These are phyloP conservation scores for Podospora fimiseda DNA, from an alignment of 495 filamentous ascomycete species.

Conservation along the genomic window DNA sequence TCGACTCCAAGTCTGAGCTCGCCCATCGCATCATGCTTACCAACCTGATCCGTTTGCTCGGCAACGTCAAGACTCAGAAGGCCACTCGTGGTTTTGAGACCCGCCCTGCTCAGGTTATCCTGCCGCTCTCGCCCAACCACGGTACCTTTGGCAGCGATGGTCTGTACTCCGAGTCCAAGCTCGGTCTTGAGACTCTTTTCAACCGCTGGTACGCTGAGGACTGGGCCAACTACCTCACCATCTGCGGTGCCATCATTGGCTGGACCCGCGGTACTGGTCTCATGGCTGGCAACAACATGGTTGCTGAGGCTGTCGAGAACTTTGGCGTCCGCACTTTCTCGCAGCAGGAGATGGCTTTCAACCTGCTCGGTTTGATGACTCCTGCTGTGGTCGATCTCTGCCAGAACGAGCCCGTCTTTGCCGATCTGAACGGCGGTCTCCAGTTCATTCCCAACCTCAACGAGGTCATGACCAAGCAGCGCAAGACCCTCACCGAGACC, in stretches of 20 bases:
- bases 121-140: constrained; percentile 95
- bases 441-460: constrained; percentile 98
- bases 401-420: constrained; percentile 91
- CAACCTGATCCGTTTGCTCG: constrained; percentile 86
- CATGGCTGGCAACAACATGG: constrained; percentile 97
- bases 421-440: constrained; percentile 93
- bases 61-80: constrained; percentile 86
- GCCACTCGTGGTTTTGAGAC: constrained; percentile 81
- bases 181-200: constrained; percentile 94
- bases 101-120: constrained; percentile 89
- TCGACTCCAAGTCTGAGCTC: constrained; percentile 97
- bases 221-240: constrained; percentile 96
- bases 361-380: constrained; percentile 92
- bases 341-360: constrained; percentile 99
- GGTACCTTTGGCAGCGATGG: constrained; percentile 98
- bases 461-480: constrained; percentile 79
- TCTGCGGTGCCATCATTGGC: constrained; percentile 96
- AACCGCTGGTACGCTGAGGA: constrained; percentile 97
- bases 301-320: constrained; percentile 92
- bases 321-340: constrained; percentile 98
- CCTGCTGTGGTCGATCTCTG: constrained; percentile 91
- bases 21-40: constrained; percentile 99
- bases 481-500: constrained; percentile 87
- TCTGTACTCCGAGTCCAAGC: constrained; percentile 96
- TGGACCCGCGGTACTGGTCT: constrained; percentile 98